These are phyloP conservation scores for Biancaea sappan DNA, from an alignment of 306 rosid species.

Conservation along the genomic window DNA sequence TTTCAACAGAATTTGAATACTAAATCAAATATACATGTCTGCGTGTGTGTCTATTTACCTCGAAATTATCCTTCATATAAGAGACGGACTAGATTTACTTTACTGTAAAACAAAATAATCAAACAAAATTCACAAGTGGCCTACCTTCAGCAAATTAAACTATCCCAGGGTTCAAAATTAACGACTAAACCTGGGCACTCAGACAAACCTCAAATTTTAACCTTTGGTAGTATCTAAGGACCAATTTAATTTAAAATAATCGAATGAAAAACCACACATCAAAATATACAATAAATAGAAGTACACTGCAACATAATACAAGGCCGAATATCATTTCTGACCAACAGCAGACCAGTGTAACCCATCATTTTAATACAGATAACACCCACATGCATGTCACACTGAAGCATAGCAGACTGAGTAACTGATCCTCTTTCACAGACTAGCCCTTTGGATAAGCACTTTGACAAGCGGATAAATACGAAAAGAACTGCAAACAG, in stretches of 20 bases:
- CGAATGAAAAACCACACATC: not conserved
- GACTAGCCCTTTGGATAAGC: conserved; percentile 5
- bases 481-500: not conserved
- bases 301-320: conserved; percentile 5
- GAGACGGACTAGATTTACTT: not conserved
- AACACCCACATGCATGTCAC: conserved; percentile 39
- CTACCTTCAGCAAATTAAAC: not conserved
- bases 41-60: too few relatives aligned
- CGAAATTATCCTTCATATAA: not conserved
- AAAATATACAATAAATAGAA: conserved; percentile 14
- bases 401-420: conserved; percentile 15
- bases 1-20: not conserved
- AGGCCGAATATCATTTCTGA: conserved; percentile 6
- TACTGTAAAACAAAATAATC: not conserved
- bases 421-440: conserved; percentile 12
- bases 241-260: conserved; percentile 22
- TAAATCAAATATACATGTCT: too few relatives aligned
- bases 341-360: conserved; percentile 13
- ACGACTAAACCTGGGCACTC: conserved; percentile 13
- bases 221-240: not conserved
- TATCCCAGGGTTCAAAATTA: conserved; percentile 31
- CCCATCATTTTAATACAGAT: not conserved
- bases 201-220: conserved; percentile 26
- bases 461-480: conserved; percentile 3
- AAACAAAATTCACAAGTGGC: not conserved